phyloP scores from a whole-genome alignment of 2,329 filamentous ascomycete species.

The Cryphonectria nitschkei region DNA sequence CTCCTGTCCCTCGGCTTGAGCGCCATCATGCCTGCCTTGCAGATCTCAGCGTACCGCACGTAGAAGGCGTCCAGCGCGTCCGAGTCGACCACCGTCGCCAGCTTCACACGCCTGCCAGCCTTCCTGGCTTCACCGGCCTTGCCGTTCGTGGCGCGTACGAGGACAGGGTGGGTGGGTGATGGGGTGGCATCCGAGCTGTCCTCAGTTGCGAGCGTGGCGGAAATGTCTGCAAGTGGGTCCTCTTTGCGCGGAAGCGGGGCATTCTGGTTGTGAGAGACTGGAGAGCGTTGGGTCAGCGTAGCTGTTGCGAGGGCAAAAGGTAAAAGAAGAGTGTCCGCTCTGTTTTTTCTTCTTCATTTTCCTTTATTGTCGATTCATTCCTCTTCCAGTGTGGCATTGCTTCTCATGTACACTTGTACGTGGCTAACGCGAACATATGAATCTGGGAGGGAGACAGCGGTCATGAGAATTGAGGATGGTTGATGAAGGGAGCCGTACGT shows the following conservation, averaged over 20 bases:
- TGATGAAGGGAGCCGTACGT: constrained; percentile 47
- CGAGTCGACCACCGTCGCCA: constrained; percentile 81
- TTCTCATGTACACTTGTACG: neutral
- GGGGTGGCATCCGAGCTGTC: constrained; percentile 38
- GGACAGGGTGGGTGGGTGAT: constrained; percentile 54
- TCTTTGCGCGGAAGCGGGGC: constrained; percentile 48
- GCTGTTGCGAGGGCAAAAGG: neutral
- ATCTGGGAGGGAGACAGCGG: neutral
- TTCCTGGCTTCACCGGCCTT: constrained; percentile 58
- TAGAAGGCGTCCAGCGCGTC: constrained; percentile 82
- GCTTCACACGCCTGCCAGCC: constrained; percentile 65
- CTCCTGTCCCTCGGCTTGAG: constrained; percentile 91
- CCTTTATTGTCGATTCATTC: no score
- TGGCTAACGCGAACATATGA: neutral
- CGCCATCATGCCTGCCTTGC: constrained; percentile 84
- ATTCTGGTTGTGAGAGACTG: constrained; percentile 51
- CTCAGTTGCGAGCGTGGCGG: constrained; percentile 52
- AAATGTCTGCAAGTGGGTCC: constrained; percentile 63
- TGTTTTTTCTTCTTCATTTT: neutral
- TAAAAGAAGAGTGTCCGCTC: neutral
- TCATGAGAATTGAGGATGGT: neutral
- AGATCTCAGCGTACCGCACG: constrained; percentile 82
- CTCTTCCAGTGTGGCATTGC: neutral
- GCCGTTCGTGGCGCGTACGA: constrained; percentile 85
- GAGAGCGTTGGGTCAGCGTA: constrained; percentile 1